A percentile compares a stretch with the other conserved stretches of the same genome.
Conservation (phyloP, 1,139 yeast species). For the Debaryomyces fabryi region DNA sequence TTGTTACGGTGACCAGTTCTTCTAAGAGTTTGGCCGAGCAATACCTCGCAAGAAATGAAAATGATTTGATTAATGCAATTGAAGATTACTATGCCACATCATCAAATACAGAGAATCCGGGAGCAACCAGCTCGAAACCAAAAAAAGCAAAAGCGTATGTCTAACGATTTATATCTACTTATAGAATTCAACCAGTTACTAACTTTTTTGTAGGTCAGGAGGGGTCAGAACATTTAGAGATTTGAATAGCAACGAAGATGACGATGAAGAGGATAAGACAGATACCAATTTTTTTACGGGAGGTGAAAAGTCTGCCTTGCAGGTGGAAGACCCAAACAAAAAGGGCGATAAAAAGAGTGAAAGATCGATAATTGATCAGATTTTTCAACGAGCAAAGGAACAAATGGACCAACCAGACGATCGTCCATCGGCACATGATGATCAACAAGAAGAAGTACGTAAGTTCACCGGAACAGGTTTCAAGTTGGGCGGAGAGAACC, state of each 20-base stretch:
- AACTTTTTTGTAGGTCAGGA: slow-evolving; percentile 14
- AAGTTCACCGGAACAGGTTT: slow-evolving; percentile 74
- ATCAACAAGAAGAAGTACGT: slow-evolving; percentile 18
- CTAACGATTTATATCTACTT: neutral
- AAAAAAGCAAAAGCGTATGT: slow-evolving; percentile 13
- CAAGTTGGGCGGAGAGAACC: slow-evolving; percentile 69
- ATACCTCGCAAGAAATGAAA: slow-evolving; percentile 41
- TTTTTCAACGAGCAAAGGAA: slow-evolving; percentile 48
- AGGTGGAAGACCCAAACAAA: slow-evolving; percentile 86
- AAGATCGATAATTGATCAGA: slow-evolving; percentile 49
- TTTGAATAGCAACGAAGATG: slow-evolving; percentile 47
- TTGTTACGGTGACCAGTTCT: slow-evolving; percentile 46
- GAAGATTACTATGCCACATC: slow-evolving; percentile 42
- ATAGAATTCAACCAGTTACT: neutral
- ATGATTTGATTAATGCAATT: slow-evolving; percentile 43
- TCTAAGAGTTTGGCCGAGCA: slow-evolving; percentile 46
- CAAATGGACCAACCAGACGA: slow-evolving; percentile 48
- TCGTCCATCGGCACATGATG: slow-evolving; percentile 39
- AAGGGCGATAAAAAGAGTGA: slow-evolving; percentile 55
- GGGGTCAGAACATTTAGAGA: slow-evolving; percentile 55
- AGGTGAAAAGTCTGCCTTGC: slow-evolving; percentile 91
- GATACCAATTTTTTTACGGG: slow-evolving; percentile 86
- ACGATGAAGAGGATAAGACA: slow-evolving; percentile 64
- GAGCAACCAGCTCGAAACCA: slow-evolving; percentile 1
- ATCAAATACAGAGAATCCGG: slow-evolving; percentile 11